Conservation (phyloP, 306 rosid species). For the Macrotyloma uniflorum region DNA sequence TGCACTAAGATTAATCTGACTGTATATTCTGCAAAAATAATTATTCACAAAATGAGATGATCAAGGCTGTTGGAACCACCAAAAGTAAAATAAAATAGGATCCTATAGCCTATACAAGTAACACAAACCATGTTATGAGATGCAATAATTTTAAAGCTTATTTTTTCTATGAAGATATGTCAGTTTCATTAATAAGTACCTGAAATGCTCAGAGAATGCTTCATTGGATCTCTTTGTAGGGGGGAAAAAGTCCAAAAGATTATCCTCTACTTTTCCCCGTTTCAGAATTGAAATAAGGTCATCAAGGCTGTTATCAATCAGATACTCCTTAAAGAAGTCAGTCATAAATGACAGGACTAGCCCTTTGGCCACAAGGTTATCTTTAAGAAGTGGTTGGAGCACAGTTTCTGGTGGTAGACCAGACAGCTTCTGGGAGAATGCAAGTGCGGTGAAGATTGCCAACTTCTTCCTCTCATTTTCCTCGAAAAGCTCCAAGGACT, state of each 20-base stretch:
- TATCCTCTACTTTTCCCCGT: slow-evolving; percentile 95
- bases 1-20: background rate
- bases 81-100: background rate
- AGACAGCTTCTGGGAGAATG: slow-evolving; percentile 98
- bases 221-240: slow-evolving; percentile 84
- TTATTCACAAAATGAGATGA: background rate
- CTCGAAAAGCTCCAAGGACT: slow-evolving; percentile 98
- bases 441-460: slow-evolving; percentile 99
- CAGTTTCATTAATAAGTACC: slow-evolving; percentile 46
- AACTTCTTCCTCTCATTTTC: slow-evolving; percentile 97
- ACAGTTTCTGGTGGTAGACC: slow-evolving; percentile 99
- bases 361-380: slow-evolving; percentile 99
- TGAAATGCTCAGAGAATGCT: slow-evolving; percentile 94
- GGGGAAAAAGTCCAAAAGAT: slow-evolving; percentile 88
- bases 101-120: background rate
- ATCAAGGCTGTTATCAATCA: slow-evolving; percentile 95
- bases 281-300: slow-evolving; percentile 94
- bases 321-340: slow-evolving; percentile 95
- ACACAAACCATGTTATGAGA: background rate
- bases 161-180: background rate
- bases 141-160: background rate
- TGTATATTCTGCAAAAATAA: background rate
- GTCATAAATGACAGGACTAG: slow-evolving; percentile 92
- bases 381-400: slow-evolving; percentile 96
- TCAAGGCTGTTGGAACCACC: background rate